A percentile compares a stretch with the other conserved stretches of the same genome.
Conservation (phyloP, 1,284 basidiomycete species). For the Cryptococcus wingfieldii region DNA sequence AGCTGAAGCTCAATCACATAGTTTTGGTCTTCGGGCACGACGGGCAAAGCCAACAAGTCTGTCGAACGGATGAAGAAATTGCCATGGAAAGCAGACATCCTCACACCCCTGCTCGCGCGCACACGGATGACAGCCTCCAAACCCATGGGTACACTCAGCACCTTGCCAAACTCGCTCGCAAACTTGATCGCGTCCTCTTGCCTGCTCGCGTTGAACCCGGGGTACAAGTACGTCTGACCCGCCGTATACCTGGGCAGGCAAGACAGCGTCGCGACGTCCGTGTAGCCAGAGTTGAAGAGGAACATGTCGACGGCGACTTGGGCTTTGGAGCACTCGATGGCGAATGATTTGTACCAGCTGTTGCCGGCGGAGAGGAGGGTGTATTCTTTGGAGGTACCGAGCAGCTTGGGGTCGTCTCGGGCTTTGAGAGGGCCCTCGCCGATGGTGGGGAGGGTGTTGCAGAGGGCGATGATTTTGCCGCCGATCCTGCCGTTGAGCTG, state of each 20-base stretch:
- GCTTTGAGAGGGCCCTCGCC: slow-evolving; percentile 92
- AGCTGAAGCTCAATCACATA: slow-evolving; percentile 97
- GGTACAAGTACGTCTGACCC: slow-evolving; percentile 97
- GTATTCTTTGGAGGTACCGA: slow-evolving; percentile 93
- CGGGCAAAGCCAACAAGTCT: slow-evolving; percentile 92
- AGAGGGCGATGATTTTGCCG: slow-evolving; percentile 90
- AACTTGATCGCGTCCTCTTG: slow-evolving; percentile 97
- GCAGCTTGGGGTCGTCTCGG: slow-evolving; percentile 91
- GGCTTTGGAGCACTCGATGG: slow-evolving; percentile 94
- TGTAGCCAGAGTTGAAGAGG: slow-evolving; percentile 88
- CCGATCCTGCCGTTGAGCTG: slow-evolving; percentile 92
- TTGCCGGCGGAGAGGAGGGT: slow-evolving; percentile 80
- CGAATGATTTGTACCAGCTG: slow-evolving; percentile 97
- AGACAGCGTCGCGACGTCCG: slow-evolving; percentile 77
- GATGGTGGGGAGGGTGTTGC: slow-evolving; percentile 78
- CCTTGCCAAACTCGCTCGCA: slow-evolving; percentile 91
- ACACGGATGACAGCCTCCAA: slow-evolving; percentile 97
- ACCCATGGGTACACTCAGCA: slow-evolving; percentile 90
- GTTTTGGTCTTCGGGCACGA: slow-evolving; percentile 92
- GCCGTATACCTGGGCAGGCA: slow-evolving; percentile 96
- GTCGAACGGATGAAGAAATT: slow-evolving; percentile 99
- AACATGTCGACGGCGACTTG: slow-evolving; percentile 99
- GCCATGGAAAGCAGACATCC: slow-evolving; percentile 97
- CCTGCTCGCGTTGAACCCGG: slow-evolving; percentile 91
- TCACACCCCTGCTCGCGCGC: slow-evolving; percentile 86